A percentile compares a stretch with the other conserved stretches of the same genome.
phyloP scores from a whole-genome alignment of 2,329 filamentous ascomycete species.

The Fusarium sacchari region DNA sequence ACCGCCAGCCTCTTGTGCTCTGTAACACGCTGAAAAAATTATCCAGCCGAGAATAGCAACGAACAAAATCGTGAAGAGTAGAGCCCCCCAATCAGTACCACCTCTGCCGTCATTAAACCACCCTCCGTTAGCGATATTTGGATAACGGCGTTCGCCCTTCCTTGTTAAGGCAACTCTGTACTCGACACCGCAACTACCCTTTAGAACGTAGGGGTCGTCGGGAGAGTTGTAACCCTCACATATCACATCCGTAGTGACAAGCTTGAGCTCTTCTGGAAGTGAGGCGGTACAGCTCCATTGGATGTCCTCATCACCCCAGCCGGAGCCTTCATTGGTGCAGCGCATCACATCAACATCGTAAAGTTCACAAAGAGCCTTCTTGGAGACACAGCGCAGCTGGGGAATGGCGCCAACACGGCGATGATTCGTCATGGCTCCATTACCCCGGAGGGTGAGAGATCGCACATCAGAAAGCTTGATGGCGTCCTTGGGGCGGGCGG shows the following conservation, averaged over 20 bases:
- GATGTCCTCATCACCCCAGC: constrained; percentile 82
- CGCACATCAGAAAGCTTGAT: constrained; percentile 73
- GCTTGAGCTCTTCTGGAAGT: constrained; percentile 69
- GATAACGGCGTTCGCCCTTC: constrained; percentile 77
- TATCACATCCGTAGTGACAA: constrained; percentile 87
- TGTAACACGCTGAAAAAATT: constrained; percentile 62
- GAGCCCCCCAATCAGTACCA: constrained; percentile 49
- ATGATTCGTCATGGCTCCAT: constrained; percentile 72
- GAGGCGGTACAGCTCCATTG: constrained; percentile 86
- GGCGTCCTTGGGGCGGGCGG: constrained; percentile 56
- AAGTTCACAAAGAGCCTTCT: constrained; percentile 70
- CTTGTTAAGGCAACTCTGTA: constrained; percentile 84
- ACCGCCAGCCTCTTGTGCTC: constrained; percentile 6
- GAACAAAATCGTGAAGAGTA: constrained; percentile 71
- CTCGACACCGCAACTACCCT: constrained; percentile 92
- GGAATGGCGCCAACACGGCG: constrained; percentile 81
- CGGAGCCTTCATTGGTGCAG: constrained; percentile 85
- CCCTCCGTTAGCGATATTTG: constrained; percentile 57
- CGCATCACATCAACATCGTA: constrained; percentile 85
- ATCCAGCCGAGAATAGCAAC: constrained; percentile 70
- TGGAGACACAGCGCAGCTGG: constrained; percentile 80
- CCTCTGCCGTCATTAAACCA: constrained; percentile 48
- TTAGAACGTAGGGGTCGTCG: constrained; percentile 87
- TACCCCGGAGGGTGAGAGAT: constrained; percentile 78
- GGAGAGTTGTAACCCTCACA: constrained; percentile 86